A percentile compares a stretch with the other conserved stretches of the same genome.
Conservation (phyloP, 495 filamentous ascomycete species). For the Hypoxylon crocopeplum region DNA sequence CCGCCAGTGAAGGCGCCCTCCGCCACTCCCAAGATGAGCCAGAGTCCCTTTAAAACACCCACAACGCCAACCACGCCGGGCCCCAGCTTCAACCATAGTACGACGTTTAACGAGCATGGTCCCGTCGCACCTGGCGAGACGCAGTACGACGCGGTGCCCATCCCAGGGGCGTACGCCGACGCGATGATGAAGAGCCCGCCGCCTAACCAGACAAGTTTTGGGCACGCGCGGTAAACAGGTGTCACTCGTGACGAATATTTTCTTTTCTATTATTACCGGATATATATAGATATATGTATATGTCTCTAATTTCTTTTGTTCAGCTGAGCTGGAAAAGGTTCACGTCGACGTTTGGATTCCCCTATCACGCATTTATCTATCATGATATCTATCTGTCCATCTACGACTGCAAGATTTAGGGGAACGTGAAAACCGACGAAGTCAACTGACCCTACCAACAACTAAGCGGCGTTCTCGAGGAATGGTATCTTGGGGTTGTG, state of each 20-base stretch:
- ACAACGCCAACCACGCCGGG: conserved; percentile 35
- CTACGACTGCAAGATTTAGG: conserved; percentile 13
- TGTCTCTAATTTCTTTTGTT: conserved; percentile 37
- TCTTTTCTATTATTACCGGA: conserved; percentile 4
- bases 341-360: conserved; percentile 5
- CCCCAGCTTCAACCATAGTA: conserved; percentile 27
- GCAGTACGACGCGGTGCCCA: conserved; percentile 70
- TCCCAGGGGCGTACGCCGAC: conserved; percentile 67
- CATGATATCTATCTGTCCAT: conserved; percentile 1
- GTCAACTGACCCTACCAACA: conserved; percentile 3
- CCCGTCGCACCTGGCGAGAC: conserved; percentile 67
- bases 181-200: conserved; percentile 54
- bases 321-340: conserved; percentile 41
- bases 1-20: conserved; percentile 79
- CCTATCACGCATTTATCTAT: not conserved
- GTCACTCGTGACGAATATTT: not conserved
- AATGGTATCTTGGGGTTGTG: conserved; percentile 18
- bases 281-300: too few relatives aligned
- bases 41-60: conserved; percentile 61
- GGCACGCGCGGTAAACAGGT: conserved; percentile 22
- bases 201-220: conserved; percentile 48
- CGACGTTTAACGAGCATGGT: conserved; percentile 55
- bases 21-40: conserved; percentile 72
- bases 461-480: conserved; percentile 32
- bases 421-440: conserved; percentile 12